phyloP scores from a whole-genome alignment of 495 filamentous ascomycete species.

The Cryomyces antarcticus region DNA sequence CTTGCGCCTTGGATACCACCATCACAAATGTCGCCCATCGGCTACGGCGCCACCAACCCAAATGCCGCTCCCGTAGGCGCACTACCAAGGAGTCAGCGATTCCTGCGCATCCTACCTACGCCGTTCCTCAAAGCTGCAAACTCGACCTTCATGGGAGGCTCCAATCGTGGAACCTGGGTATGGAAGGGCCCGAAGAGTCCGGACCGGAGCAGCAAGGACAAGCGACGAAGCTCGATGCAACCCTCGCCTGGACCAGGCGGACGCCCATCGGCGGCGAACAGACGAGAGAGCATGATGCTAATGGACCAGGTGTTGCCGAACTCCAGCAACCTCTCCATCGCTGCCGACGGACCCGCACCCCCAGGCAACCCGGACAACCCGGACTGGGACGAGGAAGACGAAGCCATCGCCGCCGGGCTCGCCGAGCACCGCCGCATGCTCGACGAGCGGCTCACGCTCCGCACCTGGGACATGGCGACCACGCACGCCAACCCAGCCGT shows the following conservation, averaged over 20 bases:
- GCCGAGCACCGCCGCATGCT: slow-evolving; percentile 61
- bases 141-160: no score
- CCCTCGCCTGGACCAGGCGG: slow-evolving; percentile 5
- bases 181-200: slow-evolving; percentile 14
- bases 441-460: slow-evolving; percentile 68
- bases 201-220: slow-evolving; percentile 36
- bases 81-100: slow-evolving; percentile 77
- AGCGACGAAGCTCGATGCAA: slow-evolving; percentile 5
- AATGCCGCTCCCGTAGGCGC: slow-evolving; percentile 57
- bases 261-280: not conserved
- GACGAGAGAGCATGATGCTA: not conserved
- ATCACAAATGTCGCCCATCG: slow-evolving; percentile 71
- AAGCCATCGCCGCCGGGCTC: slow-evolving; percentile 26
- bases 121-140: slow-evolving; percentile 52
- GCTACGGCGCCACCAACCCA: slow-evolving; percentile 33
- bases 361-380: not conserved
- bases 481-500: slow-evolving; percentile 83
- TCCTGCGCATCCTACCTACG: slow-evolving; percentile 78
- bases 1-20: slow-evolving; percentile 96
- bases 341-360: not conserved
- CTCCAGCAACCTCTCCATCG: not conserved
- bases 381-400: not conserved
- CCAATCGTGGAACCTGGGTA: no score
- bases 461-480: slow-evolving; percentile 89
- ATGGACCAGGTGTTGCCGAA: not conserved